These are phyloP conservation scores for Pseudogymnoascus destructans DNA, from an alignment of 2,329 filamentous ascomycete genomes.

Conservation along the genomic window DNA sequence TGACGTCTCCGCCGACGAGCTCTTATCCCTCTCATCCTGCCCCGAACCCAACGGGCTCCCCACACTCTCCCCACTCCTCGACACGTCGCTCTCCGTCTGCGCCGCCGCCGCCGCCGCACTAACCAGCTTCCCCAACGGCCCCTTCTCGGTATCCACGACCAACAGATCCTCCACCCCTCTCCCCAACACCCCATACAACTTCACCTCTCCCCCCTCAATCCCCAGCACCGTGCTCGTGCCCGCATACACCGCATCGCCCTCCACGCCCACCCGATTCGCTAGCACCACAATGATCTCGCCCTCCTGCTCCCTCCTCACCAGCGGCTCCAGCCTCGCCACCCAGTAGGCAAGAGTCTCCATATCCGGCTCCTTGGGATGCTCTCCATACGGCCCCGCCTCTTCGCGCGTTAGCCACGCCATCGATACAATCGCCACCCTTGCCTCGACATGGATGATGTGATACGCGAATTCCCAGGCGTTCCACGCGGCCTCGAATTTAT, in stretches of 20 bases:
- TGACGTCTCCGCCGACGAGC: not conserved
- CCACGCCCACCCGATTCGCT: conserved; percentile 53
- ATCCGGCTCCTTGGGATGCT: conserved; percentile 43
- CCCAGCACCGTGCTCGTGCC: conserved; percentile 59
- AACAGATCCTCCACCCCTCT: conserved; percentile 52
- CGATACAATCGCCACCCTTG: conserved; percentile 49
- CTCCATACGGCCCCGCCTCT: conserved; percentile 32
- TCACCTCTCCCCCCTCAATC: conserved; percentile 48
- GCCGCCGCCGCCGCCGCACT: not conserved
- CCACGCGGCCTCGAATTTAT: conserved; percentile 34
- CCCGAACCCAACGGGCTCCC: not conserved
- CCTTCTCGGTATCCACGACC: conserved; percentile 41
- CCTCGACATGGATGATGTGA: conserved; percentile 39
- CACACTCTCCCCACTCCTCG: not conserved
- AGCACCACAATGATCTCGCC: conserved; percentile 53
- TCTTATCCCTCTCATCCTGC: not conserved
- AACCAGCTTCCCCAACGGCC: not conserved
- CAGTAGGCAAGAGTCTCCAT: conserved; percentile 60
- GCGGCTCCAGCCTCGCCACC: conserved; percentile 53
- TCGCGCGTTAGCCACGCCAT: conserved; percentile 53
- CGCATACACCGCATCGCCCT: conserved; percentile 51
- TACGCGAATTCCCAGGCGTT: conserved; percentile 30
- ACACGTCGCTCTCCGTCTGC: not conserved
- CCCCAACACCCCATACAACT: conserved; percentile 52
- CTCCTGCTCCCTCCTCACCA: conserved; percentile 35